A percentile compares a stretch with the other conserved stretches of the same genome.
phyloP scores from a whole-genome alignment of 306 rosid species.

The Vicia faba region DNA sequence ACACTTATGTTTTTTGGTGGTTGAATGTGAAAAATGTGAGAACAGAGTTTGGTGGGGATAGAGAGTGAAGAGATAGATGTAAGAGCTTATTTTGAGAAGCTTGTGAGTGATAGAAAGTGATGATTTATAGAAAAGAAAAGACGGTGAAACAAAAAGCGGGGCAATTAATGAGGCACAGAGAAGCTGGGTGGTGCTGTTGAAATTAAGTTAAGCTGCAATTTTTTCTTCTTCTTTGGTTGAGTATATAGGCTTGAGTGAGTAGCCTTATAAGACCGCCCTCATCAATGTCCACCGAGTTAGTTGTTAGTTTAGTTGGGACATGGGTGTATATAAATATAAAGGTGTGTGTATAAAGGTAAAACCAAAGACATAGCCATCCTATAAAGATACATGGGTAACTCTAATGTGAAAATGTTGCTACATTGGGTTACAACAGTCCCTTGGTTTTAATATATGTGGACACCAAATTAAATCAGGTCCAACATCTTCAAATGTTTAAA shows the following conservation, averaged over 20 bases:
- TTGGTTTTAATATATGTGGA: too few relatives aligned
- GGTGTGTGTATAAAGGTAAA: background rate
- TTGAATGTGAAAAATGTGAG: too few relatives aligned
- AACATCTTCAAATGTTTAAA: too few relatives aligned
- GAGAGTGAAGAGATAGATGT: too few relatives aligned
- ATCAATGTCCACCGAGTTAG: constrained; percentile 17
- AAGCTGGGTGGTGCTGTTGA: background rate
- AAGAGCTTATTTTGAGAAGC: too few relatives aligned
- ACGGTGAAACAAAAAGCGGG: background rate
- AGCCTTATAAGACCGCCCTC: constrained; percentile 1
- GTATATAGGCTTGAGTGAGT: background rate
- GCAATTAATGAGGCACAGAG: background rate
- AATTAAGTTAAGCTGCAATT: background rate
- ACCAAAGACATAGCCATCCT: background rate
- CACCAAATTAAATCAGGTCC: too few relatives aligned
- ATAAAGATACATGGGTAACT: background rate
- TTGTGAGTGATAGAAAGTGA: constrained; percentile 2
- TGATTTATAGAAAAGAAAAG: background rate
- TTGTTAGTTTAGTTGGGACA: background rate
- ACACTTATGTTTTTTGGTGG: too few relatives aligned
- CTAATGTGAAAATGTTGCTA: background rate
- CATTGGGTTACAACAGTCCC: too few relatives aligned
- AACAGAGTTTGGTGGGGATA: too few relatives aligned
- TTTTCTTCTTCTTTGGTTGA: background rate
- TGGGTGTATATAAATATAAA: too few relatives aligned